Base-by-base conservation (phyloP, 176 grass and related monocot species). In the Aegilops bicornis region DNA sequence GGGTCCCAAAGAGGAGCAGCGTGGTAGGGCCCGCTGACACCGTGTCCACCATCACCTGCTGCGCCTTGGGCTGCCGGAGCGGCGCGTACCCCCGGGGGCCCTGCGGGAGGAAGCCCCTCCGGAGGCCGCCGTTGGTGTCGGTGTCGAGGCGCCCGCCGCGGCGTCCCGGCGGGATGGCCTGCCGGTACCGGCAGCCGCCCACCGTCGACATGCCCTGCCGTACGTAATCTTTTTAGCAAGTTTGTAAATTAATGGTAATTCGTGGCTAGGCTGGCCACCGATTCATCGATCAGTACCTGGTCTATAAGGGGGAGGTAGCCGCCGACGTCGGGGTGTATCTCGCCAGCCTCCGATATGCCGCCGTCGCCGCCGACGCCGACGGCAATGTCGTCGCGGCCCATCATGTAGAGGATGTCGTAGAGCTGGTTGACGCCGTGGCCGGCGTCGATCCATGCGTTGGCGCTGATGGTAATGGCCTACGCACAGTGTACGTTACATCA, bases 371-470 rank as follows among this genome's bases (percentile, higher is more conserved):
- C 95, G 23, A 93, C 91, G n/a, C 95, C 93, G 64, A 98, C 89
- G 35, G 75, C 60, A 50, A 98, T 87, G 84, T 98, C 95, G 77
- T 98, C 95, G 30, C 93, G 83, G 50, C 86, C 82, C 93, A 98
- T 95, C 95, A 98, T 98, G 88, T 89, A 83, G 12, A 98, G 93
- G 40, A 98, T 68, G 83, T 95, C 91, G 62, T 95, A 98, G n/a
- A 98, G 65, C 36, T 98, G 91, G 87, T 98, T 85, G 47, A 93
- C 85, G 64, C 87, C 89, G 89, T 98, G 95, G n/a, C 93, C 95
- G 56, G 93, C 95, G 77, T 98, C 87, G 65, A 67, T 83, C 95
- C 95, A 98, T 78, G 84, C 66, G 83, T 98, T 98, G 20, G 87
- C 91, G 78, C 74, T 98, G 68, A 98, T 83, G 47, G 91, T 98